phyloP scores from a whole-genome alignment of 2,329 filamentous ascomycete genomes.

The Pseudocercospora cruenta region DNA sequence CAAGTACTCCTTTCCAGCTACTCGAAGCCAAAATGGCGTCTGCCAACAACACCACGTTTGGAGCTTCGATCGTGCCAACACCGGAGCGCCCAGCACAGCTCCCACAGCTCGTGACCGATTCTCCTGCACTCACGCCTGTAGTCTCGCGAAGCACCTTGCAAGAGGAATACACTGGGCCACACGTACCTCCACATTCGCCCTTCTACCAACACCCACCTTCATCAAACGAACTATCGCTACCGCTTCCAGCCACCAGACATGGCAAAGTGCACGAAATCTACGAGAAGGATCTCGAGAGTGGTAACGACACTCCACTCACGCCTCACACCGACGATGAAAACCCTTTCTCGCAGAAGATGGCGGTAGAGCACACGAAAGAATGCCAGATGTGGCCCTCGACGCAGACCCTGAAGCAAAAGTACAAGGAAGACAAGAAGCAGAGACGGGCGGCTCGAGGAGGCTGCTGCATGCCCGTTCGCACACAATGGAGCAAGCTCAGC shows the following conservation, averaged over 20 bases:
- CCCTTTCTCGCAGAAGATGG: slow-evolving; percentile 45
- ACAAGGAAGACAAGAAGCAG: slow-evolving; percentile 41
- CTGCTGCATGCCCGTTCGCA: slow-evolving; percentile 33
- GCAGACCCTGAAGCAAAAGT: slow-evolving; percentile 51
- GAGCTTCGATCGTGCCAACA: slow-evolving; percentile 45
- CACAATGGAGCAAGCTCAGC: slow-evolving; percentile 44
- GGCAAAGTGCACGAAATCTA: slow-evolving; percentile 25
- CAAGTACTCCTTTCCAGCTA: neutral
- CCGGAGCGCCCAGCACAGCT: slow-evolving; percentile 27
- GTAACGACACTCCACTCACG: slow-evolving; percentile 34
- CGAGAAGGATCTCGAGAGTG: slow-evolving; percentile 47
- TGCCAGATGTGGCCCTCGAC: slow-evolving; percentile 57
- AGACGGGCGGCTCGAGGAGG: slow-evolving; percentile 37
- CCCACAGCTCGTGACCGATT: slow-evolving; percentile 38
- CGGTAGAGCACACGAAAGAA: slow-evolving; percentile 51
- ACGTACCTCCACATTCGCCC: slow-evolving; percentile 45
- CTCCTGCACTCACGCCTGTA: slow-evolving; percentile 40
- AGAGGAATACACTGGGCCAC: slow-evolving; percentile 42
- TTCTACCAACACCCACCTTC: slow-evolving; percentile 54
- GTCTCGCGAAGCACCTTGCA: slow-evolving; percentile 38
- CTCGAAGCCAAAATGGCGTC: slow-evolving; percentile 19
- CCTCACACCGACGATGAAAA: slow-evolving; percentile 42
- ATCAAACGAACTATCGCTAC: slow-evolving; percentile 41
- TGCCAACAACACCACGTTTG: slow-evolving; percentile 43
- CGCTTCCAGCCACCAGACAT: slow-evolving; percentile 33